A percentile compares a stretch with the other conserved stretches of the same genome.
phyloP scores from a whole-genome alignment of 192 early-diverging fungal genomes.

The Podila epigama region DNA sequence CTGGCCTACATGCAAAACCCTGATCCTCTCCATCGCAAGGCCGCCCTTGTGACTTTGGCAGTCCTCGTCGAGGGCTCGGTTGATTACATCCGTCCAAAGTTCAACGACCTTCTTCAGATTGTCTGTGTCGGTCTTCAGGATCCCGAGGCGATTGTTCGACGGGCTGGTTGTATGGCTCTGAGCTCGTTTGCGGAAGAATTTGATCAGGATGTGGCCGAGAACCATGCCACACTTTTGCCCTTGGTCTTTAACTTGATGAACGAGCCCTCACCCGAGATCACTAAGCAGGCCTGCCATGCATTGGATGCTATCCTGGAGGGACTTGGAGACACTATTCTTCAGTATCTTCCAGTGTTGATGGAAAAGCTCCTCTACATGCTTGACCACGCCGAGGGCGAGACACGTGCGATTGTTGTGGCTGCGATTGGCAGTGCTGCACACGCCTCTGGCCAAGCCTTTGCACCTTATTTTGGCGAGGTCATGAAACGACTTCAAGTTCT shows the following conservation, averaged over 20 bases:
- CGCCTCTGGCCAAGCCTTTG: constrained; percentile 72
- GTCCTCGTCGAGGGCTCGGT: constrained; percentile 85
- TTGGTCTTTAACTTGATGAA: constrained; percentile 85
- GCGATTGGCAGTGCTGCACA: constrained; percentile 94
- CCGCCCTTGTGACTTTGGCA: constrained; percentile 83
- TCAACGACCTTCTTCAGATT: constrained; percentile 80
- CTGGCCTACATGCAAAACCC: constrained; percentile 81
- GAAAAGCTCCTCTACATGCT: constrained; percentile 79
- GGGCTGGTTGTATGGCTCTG: constrained; percentile 89
- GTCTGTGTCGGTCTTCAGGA: constrained; percentile 85
- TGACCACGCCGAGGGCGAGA: constrained; percentile 70
- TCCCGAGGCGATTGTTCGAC: constrained; percentile 76
- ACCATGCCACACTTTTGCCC: constrained; percentile 86
- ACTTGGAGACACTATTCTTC: constrained; percentile 78
- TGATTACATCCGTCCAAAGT: constrained; percentile 80
- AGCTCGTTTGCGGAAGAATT: constrained; percentile 83
- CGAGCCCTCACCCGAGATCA: constrained; percentile 75
- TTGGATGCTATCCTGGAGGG: constrained; percentile 92
- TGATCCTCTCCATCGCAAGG: constrained; percentile 80
- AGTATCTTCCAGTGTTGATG: constrained; percentile 85
- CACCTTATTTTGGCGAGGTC: constrained; percentile 80
- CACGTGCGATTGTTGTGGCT: constrained; percentile 80
- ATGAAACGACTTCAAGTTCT: constrained; percentile 71
- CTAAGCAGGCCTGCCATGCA: constrained; percentile 83
- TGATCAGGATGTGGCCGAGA: constrained; percentile 76